phyloP scores from a whole-genome alignment of 768 basidiomycete species.

The Xanthoconium stramineum region DNA sequence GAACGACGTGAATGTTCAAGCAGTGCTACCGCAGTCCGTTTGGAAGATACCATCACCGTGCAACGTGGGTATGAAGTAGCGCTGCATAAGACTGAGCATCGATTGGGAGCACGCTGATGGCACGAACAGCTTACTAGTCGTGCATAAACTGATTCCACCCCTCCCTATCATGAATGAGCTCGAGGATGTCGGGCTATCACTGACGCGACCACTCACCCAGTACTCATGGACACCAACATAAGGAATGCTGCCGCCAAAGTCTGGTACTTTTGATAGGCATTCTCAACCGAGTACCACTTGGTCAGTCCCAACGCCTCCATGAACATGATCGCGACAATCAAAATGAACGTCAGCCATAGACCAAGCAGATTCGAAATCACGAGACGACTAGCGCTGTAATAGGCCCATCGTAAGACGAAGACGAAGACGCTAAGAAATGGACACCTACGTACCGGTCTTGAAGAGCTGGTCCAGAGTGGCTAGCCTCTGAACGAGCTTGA shows the following conservation, averaged over 20 bases:
- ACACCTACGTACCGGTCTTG: slow-evolving; percentile 89
- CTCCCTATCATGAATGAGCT: slow-evolving; percentile 50
- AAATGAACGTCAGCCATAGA: slow-evolving; percentile 86
- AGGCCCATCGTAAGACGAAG: not conserved
- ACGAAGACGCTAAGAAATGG: not conserved
- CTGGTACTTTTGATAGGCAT: slow-evolving; percentile 64
- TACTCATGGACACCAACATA: slow-evolving; percentile 90
- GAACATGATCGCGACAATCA: slow-evolving; percentile 86
- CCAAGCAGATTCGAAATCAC: slow-evolving; percentile 80
- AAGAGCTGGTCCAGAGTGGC: slow-evolving; percentile 93
- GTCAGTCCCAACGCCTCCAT: slow-evolving; percentile 91
- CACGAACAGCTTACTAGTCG: slow-evolving; percentile 58
- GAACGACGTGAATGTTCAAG: slow-evolving; percentile 85
- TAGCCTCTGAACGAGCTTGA: slow-evolving; percentile 90
- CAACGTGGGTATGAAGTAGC: slow-evolving; percentile 77
- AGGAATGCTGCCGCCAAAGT: slow-evolving; percentile 76
- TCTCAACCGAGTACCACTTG: slow-evolving; percentile 74
- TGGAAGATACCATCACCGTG: slow-evolving; percentile 51
- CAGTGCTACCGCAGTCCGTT: slow-evolving; percentile 86
- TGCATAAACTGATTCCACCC: slow-evolving; percentile 99
- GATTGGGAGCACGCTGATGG: not conserved
- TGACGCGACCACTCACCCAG: slow-evolving; percentile 59
- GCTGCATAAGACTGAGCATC: slow-evolving; percentile 35
- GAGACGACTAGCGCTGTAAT: slow-evolving; percentile 72
- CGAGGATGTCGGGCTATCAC: not conserved